Conservation (phyloP, 495 filamentous ascomycete species). For the Talaromyces adpressus region DNA sequence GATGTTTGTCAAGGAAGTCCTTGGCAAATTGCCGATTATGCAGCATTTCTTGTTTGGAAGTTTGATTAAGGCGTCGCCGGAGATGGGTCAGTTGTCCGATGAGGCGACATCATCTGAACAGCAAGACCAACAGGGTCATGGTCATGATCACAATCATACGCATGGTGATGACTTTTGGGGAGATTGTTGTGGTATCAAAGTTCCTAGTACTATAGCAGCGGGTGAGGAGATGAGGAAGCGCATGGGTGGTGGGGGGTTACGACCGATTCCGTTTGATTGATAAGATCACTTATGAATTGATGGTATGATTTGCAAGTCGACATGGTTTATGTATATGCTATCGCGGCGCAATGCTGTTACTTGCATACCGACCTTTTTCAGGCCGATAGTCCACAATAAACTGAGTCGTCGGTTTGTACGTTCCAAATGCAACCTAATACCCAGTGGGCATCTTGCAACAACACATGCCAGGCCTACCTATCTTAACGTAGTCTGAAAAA, state of each 20-base stretch:
- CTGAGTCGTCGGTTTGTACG: too few species aligned
- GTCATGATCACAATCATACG: conserved; percentile 28
- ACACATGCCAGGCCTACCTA: too few species aligned
- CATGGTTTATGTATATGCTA: background rate
- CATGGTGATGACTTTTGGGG: conserved; percentile 73
- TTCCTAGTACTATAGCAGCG: conserved; percentile 87
- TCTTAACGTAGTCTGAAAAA: too few species aligned
- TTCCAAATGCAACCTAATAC: too few species aligned
- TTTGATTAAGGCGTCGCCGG: conserved; percentile 69
- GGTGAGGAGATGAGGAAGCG: conserved; percentile 79
- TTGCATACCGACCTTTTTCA: background rate
- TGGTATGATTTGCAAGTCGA: background rate
- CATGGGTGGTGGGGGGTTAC: conserved; percentile 53
- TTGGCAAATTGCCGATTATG: conserved; percentile 94
- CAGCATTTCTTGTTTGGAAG: conserved; percentile 94
- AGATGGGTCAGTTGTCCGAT: conserved; percentile 65
- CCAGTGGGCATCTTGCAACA: too few species aligned
- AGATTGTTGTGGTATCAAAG: conserved; percentile 98
- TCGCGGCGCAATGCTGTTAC: background rate
- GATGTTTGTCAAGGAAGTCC: conserved; percentile 92
- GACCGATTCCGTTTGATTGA: conserved; percentile 89
- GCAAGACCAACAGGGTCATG: conserved; percentile 55
- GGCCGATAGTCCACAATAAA: too few species aligned
- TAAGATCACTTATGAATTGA: background rate
- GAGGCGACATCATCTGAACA: conserved; percentile 25